Evolutionary conservation across 73 alveolate genomes (phyloP).

Genomic region (Uronychia setigera): DNA sequence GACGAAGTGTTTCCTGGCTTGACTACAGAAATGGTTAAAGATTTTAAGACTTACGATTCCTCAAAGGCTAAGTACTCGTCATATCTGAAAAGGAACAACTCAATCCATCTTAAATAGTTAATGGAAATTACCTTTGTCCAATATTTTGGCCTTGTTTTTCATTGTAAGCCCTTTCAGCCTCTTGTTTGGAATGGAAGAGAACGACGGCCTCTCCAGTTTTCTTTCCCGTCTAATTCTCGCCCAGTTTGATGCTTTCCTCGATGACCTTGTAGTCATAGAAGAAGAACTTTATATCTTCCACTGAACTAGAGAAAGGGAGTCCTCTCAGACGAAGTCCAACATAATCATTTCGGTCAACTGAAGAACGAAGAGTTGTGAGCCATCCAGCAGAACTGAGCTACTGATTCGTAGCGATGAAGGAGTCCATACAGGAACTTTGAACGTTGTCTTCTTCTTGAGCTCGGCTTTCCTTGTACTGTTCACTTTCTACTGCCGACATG

Average conservation of each 20-base stretch:
- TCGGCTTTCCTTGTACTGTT: neutral
- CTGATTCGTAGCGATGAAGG: neutral
- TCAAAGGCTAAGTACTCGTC: slow-evolving; percentile 37
- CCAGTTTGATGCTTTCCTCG: slow-evolving; percentile 37
- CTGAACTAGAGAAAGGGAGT: slow-evolving; percentile 31
- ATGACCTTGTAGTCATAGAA: slow-evolving; percentile 33
- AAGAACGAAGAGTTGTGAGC: neutral
- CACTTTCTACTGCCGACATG: neutral
- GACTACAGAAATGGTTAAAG: neutral
- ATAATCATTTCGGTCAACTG: slow-evolving; percentile 30
- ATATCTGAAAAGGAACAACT: slow-evolving; percentile 31
- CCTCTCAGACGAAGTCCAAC: slow-evolving; percentile 58
- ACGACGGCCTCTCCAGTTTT: slow-evolving; percentile 61
- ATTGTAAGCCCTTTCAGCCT: slow-evolving; percentile 41
- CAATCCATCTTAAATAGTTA: slow-evolving; percentile 45
- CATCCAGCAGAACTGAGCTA: neutral
- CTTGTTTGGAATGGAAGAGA: slow-evolving; percentile 34
- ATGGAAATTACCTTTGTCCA: slow-evolving; percentile 13
- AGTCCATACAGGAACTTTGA: neutral
- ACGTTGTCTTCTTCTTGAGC: neutral
- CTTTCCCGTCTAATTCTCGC: slow-evolving; percentile 35
- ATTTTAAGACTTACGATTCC: neutral
- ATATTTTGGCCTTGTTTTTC: slow-evolving; percentile 50
- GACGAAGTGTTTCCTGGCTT: slow-evolving; percentile 16
- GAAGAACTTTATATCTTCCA: slow-evolving; percentile 30